A percentile compares a stretch with the other conserved stretches of the same genome.
phyloP scores from a whole-genome alignment of 495 filamentous ascomycete species.

The Neurospora tetraspora region DNA sequence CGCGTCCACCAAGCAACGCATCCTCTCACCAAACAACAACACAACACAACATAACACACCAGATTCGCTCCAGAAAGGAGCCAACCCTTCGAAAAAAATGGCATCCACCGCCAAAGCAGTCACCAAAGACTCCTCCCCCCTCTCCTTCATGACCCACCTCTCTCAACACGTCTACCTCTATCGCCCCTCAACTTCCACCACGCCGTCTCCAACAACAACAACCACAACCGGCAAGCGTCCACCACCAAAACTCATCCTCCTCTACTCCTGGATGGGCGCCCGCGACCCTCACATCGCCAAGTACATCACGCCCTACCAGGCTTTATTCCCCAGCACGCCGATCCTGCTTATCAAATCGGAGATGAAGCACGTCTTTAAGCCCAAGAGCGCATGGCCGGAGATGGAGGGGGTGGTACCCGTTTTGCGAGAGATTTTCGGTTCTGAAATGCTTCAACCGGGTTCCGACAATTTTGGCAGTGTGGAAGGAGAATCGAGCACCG shows the following conservation, averaged over 20 bases:
- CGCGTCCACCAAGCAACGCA: background rate
- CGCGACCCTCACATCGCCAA: slow-evolving; percentile 35
- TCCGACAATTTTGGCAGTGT: background rate
- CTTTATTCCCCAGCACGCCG: slow-evolving; percentile 25
- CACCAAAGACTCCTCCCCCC: slow-evolving; percentile 3
- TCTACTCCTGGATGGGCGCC: slow-evolving; percentile 37
- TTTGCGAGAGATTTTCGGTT: slow-evolving; percentile 8
- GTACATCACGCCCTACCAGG: slow-evolving; percentile 31
- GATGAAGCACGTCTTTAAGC: slow-evolving; percentile 18
- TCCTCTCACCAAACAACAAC: background rate
- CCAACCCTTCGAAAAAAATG: slow-evolving; percentile 4
- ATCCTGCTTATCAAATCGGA: slow-evolving; percentile 33
- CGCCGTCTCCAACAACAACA: background rate
- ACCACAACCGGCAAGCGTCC: background rate
- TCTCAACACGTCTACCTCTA: slow-evolving; percentile 27
- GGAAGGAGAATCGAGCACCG: background rate
- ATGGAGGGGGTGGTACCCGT: slow-evolving; percentile 13
- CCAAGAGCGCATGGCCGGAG: background rate
- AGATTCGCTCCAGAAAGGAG: background rate
- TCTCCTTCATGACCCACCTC: slow-evolving; percentile 28
- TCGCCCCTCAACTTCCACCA: slow-evolving; percentile 11
- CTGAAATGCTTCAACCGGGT: background rate
- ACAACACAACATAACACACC: background rate
- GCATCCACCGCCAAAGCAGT: slow-evolving; percentile 7
- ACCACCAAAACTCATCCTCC: slow-evolving; percentile 31